phyloP scores from a whole-genome alignment of 179 eudicot genomes.

The Silene coronaria region DNA sequence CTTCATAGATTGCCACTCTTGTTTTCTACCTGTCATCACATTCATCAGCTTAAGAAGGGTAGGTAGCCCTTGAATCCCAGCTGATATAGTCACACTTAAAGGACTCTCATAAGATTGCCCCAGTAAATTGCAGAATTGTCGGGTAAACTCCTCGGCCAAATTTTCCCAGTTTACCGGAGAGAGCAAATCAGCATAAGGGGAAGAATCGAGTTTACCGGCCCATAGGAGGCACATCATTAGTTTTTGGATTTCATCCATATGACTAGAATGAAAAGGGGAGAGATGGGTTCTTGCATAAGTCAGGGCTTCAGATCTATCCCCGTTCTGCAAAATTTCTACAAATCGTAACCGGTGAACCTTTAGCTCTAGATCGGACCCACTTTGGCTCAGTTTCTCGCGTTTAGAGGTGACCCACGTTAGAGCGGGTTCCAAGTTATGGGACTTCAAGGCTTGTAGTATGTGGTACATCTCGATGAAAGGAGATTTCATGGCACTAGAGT shows the following conservation, averaged over 20 bases:
- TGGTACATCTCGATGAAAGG: conserved; percentile 64
- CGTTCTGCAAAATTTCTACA: conserved; percentile 57
- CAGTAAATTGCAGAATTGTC: conserved; percentile 59
- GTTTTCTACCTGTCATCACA: conserved; percentile 69
- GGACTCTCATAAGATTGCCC: conserved; percentile 80
- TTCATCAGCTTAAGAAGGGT: conserved; percentile 81
- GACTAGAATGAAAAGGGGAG: conserved; percentile 47
- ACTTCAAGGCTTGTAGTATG: conserved; percentile 64
- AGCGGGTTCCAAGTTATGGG: conserved; percentile 63
- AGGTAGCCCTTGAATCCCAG: conserved; percentile 80
- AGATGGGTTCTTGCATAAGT: conserved; percentile 56
- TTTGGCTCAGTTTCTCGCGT: conserved; percentile 51
- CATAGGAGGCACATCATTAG: conserved; percentile 70
- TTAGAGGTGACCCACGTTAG: conserved; percentile 58
- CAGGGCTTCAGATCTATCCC: conserved; percentile 57
- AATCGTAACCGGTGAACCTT: conserved; percentile 70
- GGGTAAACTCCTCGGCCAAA: conserved; percentile 50
- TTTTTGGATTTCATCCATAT: conserved; percentile 61
- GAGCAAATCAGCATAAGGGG: conserved; percentile 66
- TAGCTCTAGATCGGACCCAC: conserved; percentile 65
- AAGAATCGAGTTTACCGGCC: conserved; percentile 64
- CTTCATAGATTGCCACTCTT: conserved; percentile 86
- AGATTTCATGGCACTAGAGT: conserved; percentile 39
- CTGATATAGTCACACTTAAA: conserved; percentile 59
- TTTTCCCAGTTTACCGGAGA: conserved; percentile 61